Percentiles rank a stretch among this genome's conserved stretches.
These are phyloP conservation scores for Serpula lacrymans DNA, from an alignment of 768 basidiomycete genomes.

Conservation along the genomic window DNA sequence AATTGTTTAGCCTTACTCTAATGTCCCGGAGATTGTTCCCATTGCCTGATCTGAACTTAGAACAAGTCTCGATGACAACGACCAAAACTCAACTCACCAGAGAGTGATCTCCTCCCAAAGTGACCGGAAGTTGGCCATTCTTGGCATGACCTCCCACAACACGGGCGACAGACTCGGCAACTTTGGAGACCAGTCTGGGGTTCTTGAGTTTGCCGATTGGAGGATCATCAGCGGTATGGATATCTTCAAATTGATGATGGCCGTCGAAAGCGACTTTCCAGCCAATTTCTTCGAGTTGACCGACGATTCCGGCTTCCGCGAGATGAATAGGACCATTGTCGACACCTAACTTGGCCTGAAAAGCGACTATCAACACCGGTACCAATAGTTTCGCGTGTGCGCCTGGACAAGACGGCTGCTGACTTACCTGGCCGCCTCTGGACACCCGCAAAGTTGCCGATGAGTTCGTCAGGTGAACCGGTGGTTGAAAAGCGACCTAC, in stretches of 20 bases:
- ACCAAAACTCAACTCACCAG: constrained; percentile 48
- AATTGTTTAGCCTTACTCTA: constrained; percentile 47
- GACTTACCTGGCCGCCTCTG: constrained; percentile 65
- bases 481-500: constrained; percentile 40
- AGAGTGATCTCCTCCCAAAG: constrained; percentile 95
- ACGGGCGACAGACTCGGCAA: constrained; percentile 74
- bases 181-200: constrained; percentile 80
- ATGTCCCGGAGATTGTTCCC: constrained; percentile 91
- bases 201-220: constrained; percentile 90
- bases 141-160: constrained; percentile 72
- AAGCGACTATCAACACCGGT: neutral
- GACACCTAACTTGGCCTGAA: constrained; percentile 72
- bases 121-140: constrained; percentile 81
- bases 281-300: constrained; percentile 73
- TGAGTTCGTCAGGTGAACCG: constrained; percentile 5
- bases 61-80: constrained; percentile 5
- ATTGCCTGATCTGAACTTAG: constrained; percentile 50
- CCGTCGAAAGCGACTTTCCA: constrained; percentile 92
- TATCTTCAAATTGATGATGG: constrained; percentile 83
- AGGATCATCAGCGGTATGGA: constrained; percentile 52
- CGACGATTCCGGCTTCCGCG: constrained; percentile 79
- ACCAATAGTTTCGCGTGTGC: neutral
- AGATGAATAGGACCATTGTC: constrained; percentile 88
- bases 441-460: constrained; percentile 6
- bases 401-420: neutral